Evolutionary conservation across 2,329 filamentous ascomycete species (phyloP), one percentile per base, ranked within the genome.

Genomic region (Sporothrix variecibatus): DNA sequence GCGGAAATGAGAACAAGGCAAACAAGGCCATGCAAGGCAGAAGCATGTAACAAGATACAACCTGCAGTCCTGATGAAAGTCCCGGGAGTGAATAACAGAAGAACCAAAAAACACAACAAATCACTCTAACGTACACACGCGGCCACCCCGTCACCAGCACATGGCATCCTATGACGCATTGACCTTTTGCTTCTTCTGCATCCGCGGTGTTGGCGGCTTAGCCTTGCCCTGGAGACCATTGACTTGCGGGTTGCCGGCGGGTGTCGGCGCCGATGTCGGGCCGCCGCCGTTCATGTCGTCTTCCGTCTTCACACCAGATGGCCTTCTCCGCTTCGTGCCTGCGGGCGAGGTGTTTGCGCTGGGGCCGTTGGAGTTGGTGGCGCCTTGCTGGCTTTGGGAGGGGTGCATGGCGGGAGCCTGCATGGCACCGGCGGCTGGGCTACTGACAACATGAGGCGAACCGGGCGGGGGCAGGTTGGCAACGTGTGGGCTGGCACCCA

Each of bases 381-480:
- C 91, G 53, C 90, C 90, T 79, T 92, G 90, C 80, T 92, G 90
- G 79, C 90, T 92, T 76, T 89, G 88, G 80, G 92, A 90, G 75
- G 90, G 83, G 80, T 90, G 88, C 90, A 92, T 92, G 76, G 85
- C 85, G 28, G 90, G 90, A 71, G 89, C 88, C 80, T 90, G 88
- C 86, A 91, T 90, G 71, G 87, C 85, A 20, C 87, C 89, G 17
- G 87, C 86, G 23, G 88, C 89, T 9, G 90, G 90, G 79, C 89
- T 91, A 72, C 88, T 86, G 0, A 53, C 46, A 60, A 87, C 82
- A 73, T 90, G 89, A 70, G 89, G 89, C 17, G 90, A 91, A 20
- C 88, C 89, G 38, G 90, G 89, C 4, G 91, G 84, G 78, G 88
- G 86, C 76, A 90, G 86, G 77, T 91, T 88, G n/a, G 84, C 84